Evolutionary conservation across 2,329 filamentous ascomycete genomes (phyloP).

Genomic region (Zopfia rhizophila): DNA sequence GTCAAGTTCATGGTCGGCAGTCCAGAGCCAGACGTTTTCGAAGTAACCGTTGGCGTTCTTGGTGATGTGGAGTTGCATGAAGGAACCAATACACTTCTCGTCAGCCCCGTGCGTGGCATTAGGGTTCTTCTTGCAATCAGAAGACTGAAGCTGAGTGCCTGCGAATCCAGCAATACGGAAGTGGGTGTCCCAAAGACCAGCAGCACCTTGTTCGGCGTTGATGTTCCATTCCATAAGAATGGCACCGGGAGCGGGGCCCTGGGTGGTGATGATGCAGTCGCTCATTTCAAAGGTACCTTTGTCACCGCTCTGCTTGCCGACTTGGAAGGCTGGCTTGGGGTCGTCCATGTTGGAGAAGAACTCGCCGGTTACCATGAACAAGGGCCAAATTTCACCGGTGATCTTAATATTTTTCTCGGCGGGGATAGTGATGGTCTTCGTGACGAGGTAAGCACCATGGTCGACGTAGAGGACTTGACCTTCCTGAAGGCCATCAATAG

Average conservation of each 20-base stretch:
- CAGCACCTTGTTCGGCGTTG: slow-evolving; percentile 73
- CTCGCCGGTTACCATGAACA: slow-evolving; percentile 83
- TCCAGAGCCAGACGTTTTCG: slow-evolving; percentile 93
- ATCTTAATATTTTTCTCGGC: slow-evolving; percentile 79
- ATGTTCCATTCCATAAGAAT: slow-evolving; percentile 95
- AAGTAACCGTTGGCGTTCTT: slow-evolving; percentile 74
- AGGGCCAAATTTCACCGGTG: slow-evolving; percentile 89
- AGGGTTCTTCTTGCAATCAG: slow-evolving; percentile 82
- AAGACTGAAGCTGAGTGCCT: slow-evolving; percentile 83
- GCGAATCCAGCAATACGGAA: slow-evolving; percentile 89
- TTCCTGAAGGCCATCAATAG: slow-evolving; percentile 73
- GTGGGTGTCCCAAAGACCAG: slow-evolving; percentile 95
- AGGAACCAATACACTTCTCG: slow-evolving; percentile 76
- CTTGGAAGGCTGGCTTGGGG: slow-evolving; percentile 84
- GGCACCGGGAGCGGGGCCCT: slow-evolving; percentile 84
- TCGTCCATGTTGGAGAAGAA: slow-evolving; percentile 79
- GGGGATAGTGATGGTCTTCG: slow-evolving; percentile 68
- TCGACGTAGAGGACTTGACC: slow-evolving; percentile 73
- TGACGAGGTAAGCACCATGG: slow-evolving; percentile 71
- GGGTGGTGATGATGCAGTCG: slow-evolving; percentile 86
- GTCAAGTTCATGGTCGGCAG: slow-evolving; percentile 90
- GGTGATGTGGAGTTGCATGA: slow-evolving; percentile 69
- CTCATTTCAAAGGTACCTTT: slow-evolving; percentile 85
- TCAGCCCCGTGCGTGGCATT: slow-evolving; percentile 69
- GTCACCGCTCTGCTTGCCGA: slow-evolving; percentile 78